Percentiles rank a stretch among this genome's conserved stretches.
Conservation (phyloP, 1,284 basidiomycete genomes). For the Lentinula novae-zelandiae region DNA sequence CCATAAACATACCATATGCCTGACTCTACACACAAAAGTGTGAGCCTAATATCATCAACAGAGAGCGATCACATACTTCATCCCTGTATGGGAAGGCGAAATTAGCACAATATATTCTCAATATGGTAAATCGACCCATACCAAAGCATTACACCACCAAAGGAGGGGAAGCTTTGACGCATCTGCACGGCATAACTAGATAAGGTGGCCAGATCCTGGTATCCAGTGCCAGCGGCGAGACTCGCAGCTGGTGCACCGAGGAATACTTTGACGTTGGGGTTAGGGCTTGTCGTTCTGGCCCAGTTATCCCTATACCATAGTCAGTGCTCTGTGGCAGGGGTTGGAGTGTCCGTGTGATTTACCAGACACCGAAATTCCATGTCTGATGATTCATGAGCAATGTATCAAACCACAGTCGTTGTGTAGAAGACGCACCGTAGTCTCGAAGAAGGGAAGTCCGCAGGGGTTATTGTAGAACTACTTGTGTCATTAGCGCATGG, state of each 20-base stretch:
- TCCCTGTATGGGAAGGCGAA: neutral
- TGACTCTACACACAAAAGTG: slow-evolving; percentile 26
- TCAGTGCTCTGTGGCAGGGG: neutral
- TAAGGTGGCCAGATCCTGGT: slow-evolving; percentile 43
- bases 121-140: slow-evolving; percentile 34
- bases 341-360: slow-evolving; percentile 1
- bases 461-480: slow-evolving; percentile 49
- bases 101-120: slow-evolving; percentile 26
- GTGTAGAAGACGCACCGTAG: slow-evolving; percentile 30
- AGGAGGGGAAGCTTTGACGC: slow-evolving; percentile 63
- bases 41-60: neutral
- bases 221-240: slow-evolving; percentile 57
- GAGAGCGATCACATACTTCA: neutral
- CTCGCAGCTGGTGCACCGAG: slow-evolving; percentile 57
- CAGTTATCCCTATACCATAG: slow-evolving; percentile 48
- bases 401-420: neutral
- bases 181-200: slow-evolving; percentile 48
- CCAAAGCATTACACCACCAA: slow-evolving; percentile 74
- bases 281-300: slow-evolving; percentile 51
- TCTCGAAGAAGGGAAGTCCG: slow-evolving; percentile 38
- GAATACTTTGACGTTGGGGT: slow-evolving; percentile 59
- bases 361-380: slow-evolving; percentile 56
- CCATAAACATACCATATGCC: slow-evolving; percentile 46
- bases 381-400: slow-evolving; percentile 26
- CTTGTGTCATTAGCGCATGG: neutral